Evolutionary conservation across 108 stramenopile species (phyloP), one percentile per base, ranked within the genome.

Genomic region (Fistulifera pelliculosa): DNA sequence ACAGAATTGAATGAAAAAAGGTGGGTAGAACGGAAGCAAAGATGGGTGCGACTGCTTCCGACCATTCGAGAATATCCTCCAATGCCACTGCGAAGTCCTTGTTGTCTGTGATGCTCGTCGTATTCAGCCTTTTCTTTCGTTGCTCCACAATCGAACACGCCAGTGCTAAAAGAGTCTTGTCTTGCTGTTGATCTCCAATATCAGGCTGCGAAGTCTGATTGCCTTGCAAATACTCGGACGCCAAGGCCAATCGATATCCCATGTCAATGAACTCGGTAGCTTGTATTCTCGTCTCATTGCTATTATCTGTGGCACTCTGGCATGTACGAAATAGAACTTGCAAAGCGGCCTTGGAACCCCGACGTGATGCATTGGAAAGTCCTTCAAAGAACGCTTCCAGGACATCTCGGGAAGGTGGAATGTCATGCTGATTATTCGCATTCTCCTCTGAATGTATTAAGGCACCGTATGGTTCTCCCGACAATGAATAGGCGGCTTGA

Each of bases 61-160:
- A 69, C 84, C 83, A 91, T 38, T 59, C 81, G 13, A 75, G 41
- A 8, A 87, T 77, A 47, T 80, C 83, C 17, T 65, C 66, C 54
- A 62, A 55, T 25, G 27, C 23, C 7, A 57, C 23, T 7, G 41
- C 22, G 23, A 42, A 39, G 23, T 42, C 42, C 13, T 16, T 22
- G 8, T 41, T 41, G 16, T 17, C 16, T 42, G 38, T 40, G 12
- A 7, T 43, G 15, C 2, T 21, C 13, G 14, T 42, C 28, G 42
- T 14, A 40, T 22, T 57, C 21, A 17, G 8, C 54, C 53, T 17
- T 10, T 41, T 27, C 8, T 24, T 47, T 12, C 23, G 17, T 27
- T 48, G 41, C 19, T 59, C 59, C 16, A 50, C 38, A 19, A 77
- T 39, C 5, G 70, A 71, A 19, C 58, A 54, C 15, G 67, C 66